Evolutionary conservation across 345 rosid species (phyloP).

Genomic region (Excoecaria agallocha): DNA sequence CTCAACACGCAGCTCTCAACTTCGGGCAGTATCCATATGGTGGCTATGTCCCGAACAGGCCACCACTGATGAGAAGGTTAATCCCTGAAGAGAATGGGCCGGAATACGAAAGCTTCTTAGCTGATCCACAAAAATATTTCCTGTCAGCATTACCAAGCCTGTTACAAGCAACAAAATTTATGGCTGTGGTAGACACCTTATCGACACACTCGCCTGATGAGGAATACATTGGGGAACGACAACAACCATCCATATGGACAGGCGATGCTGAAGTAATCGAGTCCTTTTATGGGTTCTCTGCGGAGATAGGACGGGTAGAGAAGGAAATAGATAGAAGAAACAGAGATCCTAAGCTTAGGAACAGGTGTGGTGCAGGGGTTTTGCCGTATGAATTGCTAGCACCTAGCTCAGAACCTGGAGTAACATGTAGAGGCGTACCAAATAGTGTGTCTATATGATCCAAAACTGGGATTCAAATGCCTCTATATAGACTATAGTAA

Average conservation of each 20-base stretch:
- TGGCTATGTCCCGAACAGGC: slow-evolving; percentile 86
- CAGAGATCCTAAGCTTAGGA: slow-evolving; percentile 49
- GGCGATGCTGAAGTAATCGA: slow-evolving; percentile 74
- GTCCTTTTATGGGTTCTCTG: slow-evolving; percentile 67
- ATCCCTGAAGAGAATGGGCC: slow-evolving; percentile 77
- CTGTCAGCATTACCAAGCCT: slow-evolving; percentile 79
- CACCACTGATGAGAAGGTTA: slow-evolving; percentile 78
- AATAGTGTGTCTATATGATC: slow-evolving; percentile 84
- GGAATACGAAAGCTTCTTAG: slow-evolving; percentile 51
- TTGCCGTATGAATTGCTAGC: slow-evolving; percentile 83
- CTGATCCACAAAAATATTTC: slow-evolving; percentile 78
- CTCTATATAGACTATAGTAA: background rate
- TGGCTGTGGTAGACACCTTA: slow-evolving; percentile 92
- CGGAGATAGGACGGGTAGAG: slow-evolving; percentile 65
- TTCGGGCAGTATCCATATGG: slow-evolving; percentile 96
- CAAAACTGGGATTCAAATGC: background rate
- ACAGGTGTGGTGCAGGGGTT: slow-evolving; percentile 95
- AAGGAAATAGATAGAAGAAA: slow-evolving; percentile 86
- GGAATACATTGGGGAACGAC: slow-evolving; percentile 91
- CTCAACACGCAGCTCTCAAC: slow-evolving; percentile 96
- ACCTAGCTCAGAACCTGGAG: slow-evolving; percentile 93
- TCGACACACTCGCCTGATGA: slow-evolving; percentile 96
- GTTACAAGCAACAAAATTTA: slow-evolving; percentile 77
- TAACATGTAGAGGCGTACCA: slow-evolving; percentile 96
- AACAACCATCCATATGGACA: slow-evolving; percentile 76